Evolutionary conservation across 768 basidiomycete species (phyloP).

Genomic region (Hirschioporus abietinus): DNA sequence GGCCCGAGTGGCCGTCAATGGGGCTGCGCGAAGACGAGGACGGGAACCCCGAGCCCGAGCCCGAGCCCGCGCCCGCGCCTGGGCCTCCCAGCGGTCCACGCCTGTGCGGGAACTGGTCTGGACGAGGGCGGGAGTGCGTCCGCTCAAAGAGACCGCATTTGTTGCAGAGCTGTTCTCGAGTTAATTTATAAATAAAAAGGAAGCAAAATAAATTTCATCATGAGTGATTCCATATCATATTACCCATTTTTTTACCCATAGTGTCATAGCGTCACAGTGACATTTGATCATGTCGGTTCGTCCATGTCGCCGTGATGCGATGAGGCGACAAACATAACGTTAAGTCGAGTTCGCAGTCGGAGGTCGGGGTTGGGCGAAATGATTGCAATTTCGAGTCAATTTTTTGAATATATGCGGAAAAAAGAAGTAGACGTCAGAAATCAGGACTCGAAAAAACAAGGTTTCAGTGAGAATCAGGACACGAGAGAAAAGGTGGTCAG

Average conservation of each 20-base stretch:
- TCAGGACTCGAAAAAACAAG: neutral
- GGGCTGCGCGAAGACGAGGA: neutral
- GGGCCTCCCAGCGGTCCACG: constrained; percentile 59
- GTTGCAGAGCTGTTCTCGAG: constrained; percentile 35
- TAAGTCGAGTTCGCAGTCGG: neutral
- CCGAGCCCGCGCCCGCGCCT: constrained; percentile 39
- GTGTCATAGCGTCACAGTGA: no score
- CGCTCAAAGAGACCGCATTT: constrained; percentile 81
- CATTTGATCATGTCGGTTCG: neutral
- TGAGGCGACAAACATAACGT: neutral
- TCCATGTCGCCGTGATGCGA: neutral
- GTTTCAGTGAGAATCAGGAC: neutral
- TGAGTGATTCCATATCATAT: no score
- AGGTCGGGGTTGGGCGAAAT: neutral
- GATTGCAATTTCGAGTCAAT: neutral
- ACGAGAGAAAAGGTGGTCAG: neutral
- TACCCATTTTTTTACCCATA: no score
- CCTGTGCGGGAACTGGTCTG: constrained; percentile 79
- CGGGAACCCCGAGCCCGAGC: constrained; percentile 35
- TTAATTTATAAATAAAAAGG: no score
- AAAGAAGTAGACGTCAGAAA: neutral
- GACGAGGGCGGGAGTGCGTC: constrained; percentile 72
- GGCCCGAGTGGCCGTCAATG: neutral
- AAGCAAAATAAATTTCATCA: no score
- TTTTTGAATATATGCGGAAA: neutral